A percentile compares a stretch with the other conserved stretches of the same genome.
phyloP scores from a whole-genome alignment of 169 alveolate species.

The Neospora caninum region DNA sequence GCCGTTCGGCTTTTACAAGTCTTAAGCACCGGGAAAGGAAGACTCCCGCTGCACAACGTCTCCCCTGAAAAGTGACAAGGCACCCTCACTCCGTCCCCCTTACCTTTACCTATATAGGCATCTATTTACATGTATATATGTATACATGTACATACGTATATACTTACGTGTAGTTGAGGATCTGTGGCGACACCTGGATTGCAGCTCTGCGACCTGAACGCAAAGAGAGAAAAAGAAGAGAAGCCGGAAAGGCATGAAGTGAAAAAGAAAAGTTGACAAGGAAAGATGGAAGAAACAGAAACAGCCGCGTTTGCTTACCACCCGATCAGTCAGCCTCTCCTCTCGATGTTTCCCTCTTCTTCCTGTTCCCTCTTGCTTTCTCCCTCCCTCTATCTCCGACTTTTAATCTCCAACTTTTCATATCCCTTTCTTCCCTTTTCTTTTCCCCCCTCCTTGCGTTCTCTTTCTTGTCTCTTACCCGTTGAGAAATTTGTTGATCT shows the following conservation, averaged over 20 bases:
- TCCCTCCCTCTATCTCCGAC: too few relatives aligned
- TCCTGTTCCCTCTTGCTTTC: not conserved
- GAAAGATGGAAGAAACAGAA: not conserved
- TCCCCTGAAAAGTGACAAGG: too few relatives aligned
- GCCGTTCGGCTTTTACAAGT: too few relatives aligned
- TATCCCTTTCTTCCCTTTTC: too few relatives aligned
- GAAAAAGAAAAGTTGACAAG: not conserved
- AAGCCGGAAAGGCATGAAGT: not conserved
- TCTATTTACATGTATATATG: not conserved
- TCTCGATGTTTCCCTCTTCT: not conserved
- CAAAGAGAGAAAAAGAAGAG: not conserved
- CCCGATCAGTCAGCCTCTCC: not conserved
- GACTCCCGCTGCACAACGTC: too few relatives aligned
- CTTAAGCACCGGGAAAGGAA: too few relatives aligned
- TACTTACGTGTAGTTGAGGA: constrained; percentile 36
- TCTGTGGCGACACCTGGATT: constrained; percentile 57
- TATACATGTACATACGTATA: not conserved
- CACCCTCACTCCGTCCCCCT: too few relatives aligned
- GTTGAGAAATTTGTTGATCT: not conserved
- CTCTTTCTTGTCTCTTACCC: constrained; percentile 3
- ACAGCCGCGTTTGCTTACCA: too few relatives aligned
- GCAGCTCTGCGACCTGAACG: not conserved
- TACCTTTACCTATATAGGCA: too few relatives aligned
- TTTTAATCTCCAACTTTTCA: too few relatives aligned
- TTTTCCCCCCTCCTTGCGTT: too few relatives aligned